Base-by-base conservation (phyloP, 192 early-diverging fungal genomes). In the Chytriomyces confervae region DNA sequence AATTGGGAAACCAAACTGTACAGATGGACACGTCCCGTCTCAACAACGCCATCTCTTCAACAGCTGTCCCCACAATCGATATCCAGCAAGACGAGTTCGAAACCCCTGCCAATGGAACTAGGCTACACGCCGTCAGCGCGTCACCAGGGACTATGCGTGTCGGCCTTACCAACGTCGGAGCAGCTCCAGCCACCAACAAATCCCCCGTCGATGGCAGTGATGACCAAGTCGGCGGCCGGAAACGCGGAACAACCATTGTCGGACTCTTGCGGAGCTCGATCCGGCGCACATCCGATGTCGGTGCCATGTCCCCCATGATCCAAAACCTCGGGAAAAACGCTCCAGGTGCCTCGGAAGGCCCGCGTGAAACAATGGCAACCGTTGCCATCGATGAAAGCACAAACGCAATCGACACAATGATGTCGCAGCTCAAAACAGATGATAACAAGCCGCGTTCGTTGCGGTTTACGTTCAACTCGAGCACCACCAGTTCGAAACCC, bases 391-490 rank as follows among this genome's bases (percentile, higher is more conserved):
- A 71, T 43, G 69, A 77, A 45, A 77, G 76, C 43, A 53, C 61
- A 62, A 66, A 48, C 36, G 53, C 62, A 1, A 76, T 76, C 48
- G 61, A 64, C n/a, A 66, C 36, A 2, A 76, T 76, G 74, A 69
- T 62, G 48, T 50, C 69, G 45, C 50, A 79, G 16, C 45, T 53
- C 11, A 45, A 61, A 9, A 66, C 50, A 13, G 70, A 48, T 16
- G 78, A 61, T 45, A 85, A 85, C 77, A 87, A 86, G 66, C 89
- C 89, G 36, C 82, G 89, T 11, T 90, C 89, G 29, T 81, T 90
- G 29, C 71, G 89, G 51, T 90, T 90, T 77, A 90, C 89, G 7
- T 90, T 90, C 83, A 90, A 90, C 76, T 86, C 84, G 18, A 89
- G 85, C 80, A 89, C 89, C 7, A 90, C 89, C 49, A 86, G 85